These are phyloP conservation scores for Helicocarpus griseus DNA, from an alignment of 2,329 filamentous ascomycete species.

Conservation along the genomic window DNA sequence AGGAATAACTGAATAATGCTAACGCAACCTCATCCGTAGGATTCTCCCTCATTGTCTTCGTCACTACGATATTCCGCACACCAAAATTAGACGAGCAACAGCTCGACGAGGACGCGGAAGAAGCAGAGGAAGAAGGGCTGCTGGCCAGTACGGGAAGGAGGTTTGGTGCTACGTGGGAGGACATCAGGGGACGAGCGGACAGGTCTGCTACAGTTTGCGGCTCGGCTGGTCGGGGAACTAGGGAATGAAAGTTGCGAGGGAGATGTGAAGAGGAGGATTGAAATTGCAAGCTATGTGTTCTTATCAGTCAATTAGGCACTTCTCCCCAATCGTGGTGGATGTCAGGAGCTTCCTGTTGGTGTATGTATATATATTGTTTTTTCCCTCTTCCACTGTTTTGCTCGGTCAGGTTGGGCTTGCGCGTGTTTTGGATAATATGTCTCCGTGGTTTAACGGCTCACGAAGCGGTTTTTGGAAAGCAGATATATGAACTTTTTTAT, in stretches of 20 bases:
- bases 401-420: too few relatives aligned
- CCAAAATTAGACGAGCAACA: conserved; percentile 67
- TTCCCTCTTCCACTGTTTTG: too few relatives aligned
- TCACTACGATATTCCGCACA: conserved; percentile 69
- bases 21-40: conserved; percentile 18
- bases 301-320: too few relatives aligned
- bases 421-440: too few relatives aligned
- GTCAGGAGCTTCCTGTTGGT: too few relatives aligned
- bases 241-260: conserved; percentile 2
- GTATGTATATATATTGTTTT: too few relatives aligned
- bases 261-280: too few relatives aligned
- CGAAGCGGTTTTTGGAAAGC: too few relatives aligned
- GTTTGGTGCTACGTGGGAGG: conserved; percentile 81
- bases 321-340: too few relatives aligned
- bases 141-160: conserved; percentile 72
- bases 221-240: conserved; percentile 6
- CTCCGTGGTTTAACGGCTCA: too few relatives aligned
- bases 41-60: conserved; percentile 72
- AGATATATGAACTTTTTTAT: too few relatives aligned
- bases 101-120: conserved; percentile 80
- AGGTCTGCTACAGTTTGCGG: conserved; percentile 1
- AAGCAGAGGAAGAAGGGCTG: conserved; percentile 86
- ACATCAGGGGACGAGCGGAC: conserved; percentile 57
- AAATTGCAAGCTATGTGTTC: too few relatives aligned
- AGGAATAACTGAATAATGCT: not conserved